Conservation (phyloP, 2,329 filamentous ascomycete genomes). For the Monascus ruber region DNA sequence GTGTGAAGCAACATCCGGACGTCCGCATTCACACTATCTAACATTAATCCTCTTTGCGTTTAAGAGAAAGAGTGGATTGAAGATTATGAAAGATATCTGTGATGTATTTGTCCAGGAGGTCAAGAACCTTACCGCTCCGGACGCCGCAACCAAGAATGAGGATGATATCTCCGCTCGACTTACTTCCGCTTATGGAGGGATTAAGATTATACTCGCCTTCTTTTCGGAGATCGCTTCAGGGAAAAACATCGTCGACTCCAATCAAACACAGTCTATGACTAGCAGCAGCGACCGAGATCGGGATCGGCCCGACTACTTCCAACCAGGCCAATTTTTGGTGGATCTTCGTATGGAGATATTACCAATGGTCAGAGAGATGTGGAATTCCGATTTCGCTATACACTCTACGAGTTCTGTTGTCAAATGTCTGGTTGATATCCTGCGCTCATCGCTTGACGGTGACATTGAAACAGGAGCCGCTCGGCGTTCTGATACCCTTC, state of each 20-base stretch:
- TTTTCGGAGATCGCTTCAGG: conserved; percentile 65
- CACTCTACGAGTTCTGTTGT: conserved; percentile 67
- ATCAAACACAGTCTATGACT: conserved; percentile 47
- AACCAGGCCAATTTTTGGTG: conserved; percentile 66
- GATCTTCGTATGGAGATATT: conserved; percentile 74
- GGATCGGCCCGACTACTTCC: conserved; percentile 50
- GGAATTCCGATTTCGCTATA: conserved; percentile 76
- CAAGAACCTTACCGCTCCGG: conserved; percentile 34
- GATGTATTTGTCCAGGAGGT: conserved; percentile 54
- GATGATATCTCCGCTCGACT: conserved; percentile 32
- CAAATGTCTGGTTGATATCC: conserved; percentile 68
- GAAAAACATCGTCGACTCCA: conserved; percentile 70
- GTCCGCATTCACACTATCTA: conserved; percentile 42
- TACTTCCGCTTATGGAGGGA: conserved; percentile 46
- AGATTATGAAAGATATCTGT: conserved; percentile 61
- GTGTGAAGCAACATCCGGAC: conserved; percentile 30
- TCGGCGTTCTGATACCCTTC: conserved; percentile 50
- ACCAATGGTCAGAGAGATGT: conserved; percentile 64
- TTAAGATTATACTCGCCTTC: conserved; percentile 76
- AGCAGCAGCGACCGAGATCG: conserved; percentile 41
- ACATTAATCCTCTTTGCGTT: conserved; percentile 78
- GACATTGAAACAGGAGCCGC: conserved; percentile 60
- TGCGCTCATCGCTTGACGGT: conserved; percentile 65
- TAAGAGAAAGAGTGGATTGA: conserved; percentile 67
- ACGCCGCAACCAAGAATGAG: conserved; percentile 27